Conservation (phyloP, 164 flowering plant species). For the Brasenia schreberi region DNA sequence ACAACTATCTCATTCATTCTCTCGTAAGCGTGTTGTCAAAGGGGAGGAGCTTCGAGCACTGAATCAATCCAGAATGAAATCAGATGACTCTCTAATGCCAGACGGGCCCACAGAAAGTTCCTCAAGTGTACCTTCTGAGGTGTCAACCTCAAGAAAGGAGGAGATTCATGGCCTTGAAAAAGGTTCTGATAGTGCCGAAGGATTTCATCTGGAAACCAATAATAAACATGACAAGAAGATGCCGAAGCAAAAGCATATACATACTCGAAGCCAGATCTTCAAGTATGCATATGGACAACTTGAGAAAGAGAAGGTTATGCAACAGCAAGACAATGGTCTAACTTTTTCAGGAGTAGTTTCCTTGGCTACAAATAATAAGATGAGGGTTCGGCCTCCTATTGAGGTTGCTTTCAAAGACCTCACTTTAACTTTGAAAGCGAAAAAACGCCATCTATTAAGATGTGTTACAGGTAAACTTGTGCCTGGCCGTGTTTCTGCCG, state of each 20-base stretch:
- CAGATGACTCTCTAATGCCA: constrained; percentile 37
- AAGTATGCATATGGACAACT: constrained; percentile 95
- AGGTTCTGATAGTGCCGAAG: constrained; percentile 52
- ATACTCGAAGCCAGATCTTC: constrained; percentile 85
- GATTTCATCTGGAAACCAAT: constrained; percentile 62
- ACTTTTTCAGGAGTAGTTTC: constrained; percentile 84
- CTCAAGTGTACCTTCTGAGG: constrained; percentile 18
- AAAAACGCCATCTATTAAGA: constrained; percentile 68
- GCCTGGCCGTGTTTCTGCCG: constrained; percentile 95
- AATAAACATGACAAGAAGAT: constrained; percentile 52
- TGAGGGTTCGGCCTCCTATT: constrained; percentile 55
- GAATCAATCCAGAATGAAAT: too few relatives aligned
- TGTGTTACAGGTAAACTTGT: constrained; percentile 78
- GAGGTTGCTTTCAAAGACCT: constrained; percentile 94
- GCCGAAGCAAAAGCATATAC: constrained; percentile 62
- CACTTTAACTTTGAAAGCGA: constrained; percentile 71
- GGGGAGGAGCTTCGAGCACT: too few relatives aligned
- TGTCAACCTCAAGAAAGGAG: constrained; percentile 44
- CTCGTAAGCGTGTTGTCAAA: too few relatives aligned
- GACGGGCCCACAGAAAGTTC: constrained; percentile 21
- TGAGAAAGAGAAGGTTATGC: too few relatives aligned
- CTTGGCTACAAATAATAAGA: constrained; percentile 70
- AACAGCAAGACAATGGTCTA: too few relatives aligned
- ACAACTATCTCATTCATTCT: constrained; percentile 76
- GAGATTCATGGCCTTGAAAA: constrained; percentile 56